These are phyloP conservation scores for Torulaspora pretoriensis DNA, from an alignment of 1,139 yeast genomes.

Conservation along the genomic window DNA sequence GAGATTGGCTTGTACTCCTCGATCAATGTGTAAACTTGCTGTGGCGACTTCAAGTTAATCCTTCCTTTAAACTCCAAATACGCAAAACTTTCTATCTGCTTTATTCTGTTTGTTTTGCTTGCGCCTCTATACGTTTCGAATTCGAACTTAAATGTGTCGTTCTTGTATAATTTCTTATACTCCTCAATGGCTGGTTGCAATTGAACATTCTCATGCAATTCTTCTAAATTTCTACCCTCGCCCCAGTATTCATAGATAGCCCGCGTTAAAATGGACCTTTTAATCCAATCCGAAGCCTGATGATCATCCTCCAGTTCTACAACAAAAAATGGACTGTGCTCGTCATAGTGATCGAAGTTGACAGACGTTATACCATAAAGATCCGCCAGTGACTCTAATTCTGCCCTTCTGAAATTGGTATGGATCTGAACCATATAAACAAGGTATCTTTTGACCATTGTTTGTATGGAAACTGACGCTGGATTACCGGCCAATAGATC, in stretches of 20 bases:
- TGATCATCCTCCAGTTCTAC: constrained; percentile 60
- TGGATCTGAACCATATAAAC: constrained; percentile 82
- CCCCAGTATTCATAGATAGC: constrained; percentile 90
- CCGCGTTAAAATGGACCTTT: constrained; percentile 63
- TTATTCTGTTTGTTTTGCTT: constrained; percentile 48
- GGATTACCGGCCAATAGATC: too few species aligned
- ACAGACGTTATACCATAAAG: constrained; percentile 47
- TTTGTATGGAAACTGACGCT: not conserved
- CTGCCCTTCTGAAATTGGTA: constrained; percentile 73
- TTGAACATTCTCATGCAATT: constrained; percentile 54
- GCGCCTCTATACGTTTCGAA: constrained; percentile 72
- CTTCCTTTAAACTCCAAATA: constrained; percentile 74
- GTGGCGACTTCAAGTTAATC: constrained; percentile 73
- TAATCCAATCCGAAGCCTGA: constrained; percentile 61
- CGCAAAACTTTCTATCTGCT: constrained; percentile 65
- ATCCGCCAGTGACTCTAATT: constrained; percentile 78
- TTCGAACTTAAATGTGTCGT: constrained; percentile 72
- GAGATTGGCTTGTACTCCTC: constrained; percentile 58
- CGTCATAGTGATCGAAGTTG: constrained; percentile 59
- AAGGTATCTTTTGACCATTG: constrained; percentile 47
- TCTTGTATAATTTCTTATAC: constrained; percentile 36
- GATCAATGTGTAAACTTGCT: constrained; percentile 63
- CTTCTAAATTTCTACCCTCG: constrained; percentile 51
- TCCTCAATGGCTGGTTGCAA: constrained; percentile 27
- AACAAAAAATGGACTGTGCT: constrained; percentile 63